These are phyloP conservation scores for Backusella luteola DNA, from an alignment of 192 early-diverging fungal species.

Conservation along the genomic window DNA sequence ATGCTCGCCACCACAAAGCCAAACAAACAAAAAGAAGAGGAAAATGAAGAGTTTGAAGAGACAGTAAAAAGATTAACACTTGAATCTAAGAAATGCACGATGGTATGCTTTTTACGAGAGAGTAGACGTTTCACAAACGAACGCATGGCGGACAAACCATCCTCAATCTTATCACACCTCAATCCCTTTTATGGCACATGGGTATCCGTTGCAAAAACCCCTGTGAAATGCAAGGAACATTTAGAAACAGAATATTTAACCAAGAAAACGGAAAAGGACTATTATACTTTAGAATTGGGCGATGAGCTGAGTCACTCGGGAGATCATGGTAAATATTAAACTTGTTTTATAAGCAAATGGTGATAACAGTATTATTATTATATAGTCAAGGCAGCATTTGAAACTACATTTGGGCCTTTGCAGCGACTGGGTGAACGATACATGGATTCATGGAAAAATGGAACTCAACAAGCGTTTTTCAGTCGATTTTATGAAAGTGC, in stretches of 20 bases:
- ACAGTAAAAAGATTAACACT: slow-evolving; percentile 9
- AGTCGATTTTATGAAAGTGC: slow-evolving; percentile 37
- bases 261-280: slow-evolving; percentile 22
- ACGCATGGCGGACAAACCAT: not conserved
- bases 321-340: slow-evolving; percentile 23
- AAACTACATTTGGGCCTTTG: slow-evolving; percentile 36
- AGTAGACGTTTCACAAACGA: slow-evolving; percentile 11
- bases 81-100: slow-evolving; percentile 21
- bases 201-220: slow-evolving; percentile 26
- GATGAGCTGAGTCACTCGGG: slow-evolving; percentile 25
- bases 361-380: no score
- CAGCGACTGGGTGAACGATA: slow-evolving; percentile 33
- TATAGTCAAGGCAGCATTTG: slow-evolving; percentile 23
- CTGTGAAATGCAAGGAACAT: slow-evolving; percentile 26
- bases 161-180: not conserved
- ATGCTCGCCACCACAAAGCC: slow-evolving; percentile 3
- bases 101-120: slow-evolving; percentile 37
- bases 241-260: not conserved
- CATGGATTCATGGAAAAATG: slow-evolving; percentile 42
- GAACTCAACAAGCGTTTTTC: slow-evolving; percentile 41
- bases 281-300: slow-evolving; percentile 35
- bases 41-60: not conserved
- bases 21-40: not conserved
- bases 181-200: slow-evolving; percentile 38
- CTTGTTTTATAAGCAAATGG: not conserved